Base-by-base conservation (phyloP, 2,329 filamentous ascomycete genomes). In the Furcasterigmium furcatum region DNA sequence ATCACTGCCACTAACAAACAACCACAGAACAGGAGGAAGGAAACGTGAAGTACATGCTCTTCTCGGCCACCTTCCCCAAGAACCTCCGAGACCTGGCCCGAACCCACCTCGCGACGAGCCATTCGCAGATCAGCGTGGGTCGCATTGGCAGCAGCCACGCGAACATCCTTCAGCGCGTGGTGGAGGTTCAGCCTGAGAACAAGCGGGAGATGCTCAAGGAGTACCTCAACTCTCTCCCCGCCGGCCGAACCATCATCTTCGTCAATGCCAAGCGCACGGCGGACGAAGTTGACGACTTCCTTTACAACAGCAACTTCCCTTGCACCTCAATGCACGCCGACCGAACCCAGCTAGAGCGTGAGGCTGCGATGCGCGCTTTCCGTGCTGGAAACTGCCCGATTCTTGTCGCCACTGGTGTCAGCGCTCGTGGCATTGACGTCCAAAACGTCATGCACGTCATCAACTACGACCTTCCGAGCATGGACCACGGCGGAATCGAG, bases 1-100 rank as follows among this genome's bases (percentile, higher is more conserved):
- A 25, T 55, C 10, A 50, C 34, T 35, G 42, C 32, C 20, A 48
- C 58, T 68, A 52, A 66, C 48, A 35, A 19, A 18, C 13, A 2
- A 14, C 4, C 48, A 73, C 71, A 96, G 76, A 82, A 65, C 71
- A 95, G 54, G 82, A 96, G 50, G 82, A 87, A 46, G 90, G 77
- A 3, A 78, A 79, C 50, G 68, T 84, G 55, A 79, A 76, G 46
- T 85, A 83, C 63, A 76, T 95, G 67, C 86, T 99, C 71, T 97
- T 97, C 64, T 96, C 91, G 0, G 94, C 94, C 1, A 97, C 94
- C 0, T 97, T 99, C 66, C 89, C 91, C 34, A 91, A 87, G 69
- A 72, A 71, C 1, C 82, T 88, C 52, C 88, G 91, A 24, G 76
- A 85, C 20, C 70, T 97, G 13, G 92, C 91, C 10, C 83, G 81